Evolutionary conservation across 345 rosid species (phyloP), one percentile per base, ranked within the genome.

Genomic region (Lepidium aucheri): DNA sequence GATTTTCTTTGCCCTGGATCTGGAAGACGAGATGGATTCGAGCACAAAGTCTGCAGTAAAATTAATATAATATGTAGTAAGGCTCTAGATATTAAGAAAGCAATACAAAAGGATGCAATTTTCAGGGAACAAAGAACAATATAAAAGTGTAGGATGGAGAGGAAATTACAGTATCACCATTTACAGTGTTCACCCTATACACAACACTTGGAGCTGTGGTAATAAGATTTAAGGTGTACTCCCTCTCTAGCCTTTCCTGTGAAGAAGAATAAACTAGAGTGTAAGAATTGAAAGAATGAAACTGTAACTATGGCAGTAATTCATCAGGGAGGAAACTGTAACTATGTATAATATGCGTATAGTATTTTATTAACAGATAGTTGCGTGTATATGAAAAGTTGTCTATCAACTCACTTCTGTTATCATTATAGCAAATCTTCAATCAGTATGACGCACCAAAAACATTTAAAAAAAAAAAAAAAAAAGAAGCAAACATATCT

Each of bases 181-280:
- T 72, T 66, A 80, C 45, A 76, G 97, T 76, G 83, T 79, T 72
- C 83, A 94, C 97, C 78, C 81, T 85, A 72, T 94, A 94, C 53
- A 94, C 97, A 57, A 94, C 99, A 85, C 97, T 94, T 73, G 99
- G 97, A 55, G 99, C 99, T 73, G 99, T 94, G 62, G 97, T 94
- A 54, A 94, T 94, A 33, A 94, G 85, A 86, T 85, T 94, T 75
- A 94, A 84, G 81, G 81, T 85, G 84, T 94, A 94, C 76, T 94
- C 99, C 72, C 99, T 85, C 86, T 90, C 99, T 50, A 90, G 90
- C 78, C 99, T 84, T 94, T 94, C 99, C 99, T 94, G 97, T 28
- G 32, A 69, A 60, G 61, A 50, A 22, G 61, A 58, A 63, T n/a
- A 35, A 51, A 60, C 53, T 61, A 0, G 58, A 38, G 60, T 35